Percentiles rank a stretch among this genome's conserved stretches.
phyloP scores from a whole-genome alignment of 495 filamentous ascomycete genomes.

The Penicillium coprophilum region DNA sequence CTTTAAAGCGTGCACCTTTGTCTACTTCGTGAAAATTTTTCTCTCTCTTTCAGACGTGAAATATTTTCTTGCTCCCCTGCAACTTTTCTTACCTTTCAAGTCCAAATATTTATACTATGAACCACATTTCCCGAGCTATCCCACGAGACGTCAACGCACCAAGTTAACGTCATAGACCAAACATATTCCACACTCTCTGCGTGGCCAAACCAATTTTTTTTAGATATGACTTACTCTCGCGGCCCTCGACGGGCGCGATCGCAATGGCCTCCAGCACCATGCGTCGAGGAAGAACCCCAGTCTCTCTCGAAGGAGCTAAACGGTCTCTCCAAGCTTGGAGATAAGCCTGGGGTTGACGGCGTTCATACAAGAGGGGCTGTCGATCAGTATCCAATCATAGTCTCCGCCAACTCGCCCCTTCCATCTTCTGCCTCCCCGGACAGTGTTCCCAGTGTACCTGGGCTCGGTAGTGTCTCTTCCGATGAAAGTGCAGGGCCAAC shows the following conservation, averaged over 20 bases:
- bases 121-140: conserved; percentile 13
- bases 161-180: conserved; percentile 17
- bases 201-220: conserved; percentile 14
- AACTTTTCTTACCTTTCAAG: conserved; percentile 13
- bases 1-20: conserved; percentile 18
- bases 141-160: conserved; percentile 23
- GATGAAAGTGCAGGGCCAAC: conserved; percentile 37
- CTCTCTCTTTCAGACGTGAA: conserved; percentile 7
- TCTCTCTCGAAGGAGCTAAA: conserved; percentile 45
- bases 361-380: conserved; percentile 42
- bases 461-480: conserved; percentile 33
- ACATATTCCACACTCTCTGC: conserved; percentile 5
- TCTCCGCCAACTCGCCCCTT: conserved; percentile 28
- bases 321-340: conserved; percentile 33
- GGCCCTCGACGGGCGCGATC: conserved; percentile 24
- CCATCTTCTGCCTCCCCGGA: conserved; percentile 18
- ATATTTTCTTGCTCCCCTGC: conserved; percentile 9
- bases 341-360: conserved; percentile 41
- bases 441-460: conserved; percentile 14
- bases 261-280: conserved; percentile 44
- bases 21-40: conserved; percentile 18
- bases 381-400: conserved; percentile 49
- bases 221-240: conserved; percentile 29
- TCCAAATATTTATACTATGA: conserved; percentile 27
- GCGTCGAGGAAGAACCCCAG: conserved; percentile 44